Conservation (phyloP, 495 filamentous ascomycete species). For the Lasiosphaeriaceae sp. region DNA sequence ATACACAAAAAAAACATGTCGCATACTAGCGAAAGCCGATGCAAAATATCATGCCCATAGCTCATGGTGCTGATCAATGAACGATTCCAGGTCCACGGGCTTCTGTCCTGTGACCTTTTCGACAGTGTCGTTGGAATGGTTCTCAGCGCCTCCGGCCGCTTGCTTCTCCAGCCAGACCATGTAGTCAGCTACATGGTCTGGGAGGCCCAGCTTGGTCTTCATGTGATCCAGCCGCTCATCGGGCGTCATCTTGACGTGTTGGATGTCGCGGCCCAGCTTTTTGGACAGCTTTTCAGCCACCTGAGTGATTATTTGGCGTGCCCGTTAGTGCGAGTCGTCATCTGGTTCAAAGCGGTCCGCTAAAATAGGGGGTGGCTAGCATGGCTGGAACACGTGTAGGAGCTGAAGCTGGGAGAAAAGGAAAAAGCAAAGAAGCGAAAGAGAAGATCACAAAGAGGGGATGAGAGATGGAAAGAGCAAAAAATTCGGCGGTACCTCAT, state of each 20-base stretch:
- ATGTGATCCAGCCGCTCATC: neutral
- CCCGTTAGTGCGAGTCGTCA: too few species aligned
- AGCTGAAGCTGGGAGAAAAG: neutral
- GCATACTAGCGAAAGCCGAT: too few species aligned
- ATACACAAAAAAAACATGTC: too few species aligned
- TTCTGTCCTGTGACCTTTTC: conserved; percentile 2
- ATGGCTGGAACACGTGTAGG: neutral
- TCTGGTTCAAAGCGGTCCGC: too few species aligned
- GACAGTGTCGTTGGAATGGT: neutral
- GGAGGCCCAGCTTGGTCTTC: neutral
- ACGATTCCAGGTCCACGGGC: neutral
- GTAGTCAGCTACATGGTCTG: neutral
- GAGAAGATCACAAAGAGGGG: too few species aligned
- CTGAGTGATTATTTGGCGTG: neutral
- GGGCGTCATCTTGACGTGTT: neutral
- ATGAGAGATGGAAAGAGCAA: too few species aligned
- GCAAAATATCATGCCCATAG: neutral
- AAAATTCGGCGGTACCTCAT: neutral
- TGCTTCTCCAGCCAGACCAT: neutral
- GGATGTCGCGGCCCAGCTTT: neutral
- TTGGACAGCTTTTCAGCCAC: neutral
- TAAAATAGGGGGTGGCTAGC: neutral
- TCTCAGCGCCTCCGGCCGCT: neutral
- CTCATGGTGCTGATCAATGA: neutral
- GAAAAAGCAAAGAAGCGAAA: neutral